Conservation (phyloP, 1,284 basidiomycete genomes). For the Sporisorium iseilematis-ciliati region DNA sequence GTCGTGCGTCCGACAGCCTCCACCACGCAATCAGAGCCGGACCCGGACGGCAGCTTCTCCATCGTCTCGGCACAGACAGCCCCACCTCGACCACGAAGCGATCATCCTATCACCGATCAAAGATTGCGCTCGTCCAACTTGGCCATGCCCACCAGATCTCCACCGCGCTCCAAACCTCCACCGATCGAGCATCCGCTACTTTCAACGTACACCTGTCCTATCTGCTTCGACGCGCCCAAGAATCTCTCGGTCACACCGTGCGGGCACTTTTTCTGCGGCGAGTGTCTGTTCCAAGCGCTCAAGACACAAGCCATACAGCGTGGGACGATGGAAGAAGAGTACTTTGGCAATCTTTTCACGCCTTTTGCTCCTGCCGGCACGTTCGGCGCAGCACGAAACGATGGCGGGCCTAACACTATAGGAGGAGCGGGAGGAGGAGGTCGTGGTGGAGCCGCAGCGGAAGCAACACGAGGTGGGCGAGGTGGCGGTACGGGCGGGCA, state of each 20-base stretch:
- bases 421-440: slow-evolving; percentile 24
- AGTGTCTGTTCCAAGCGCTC: slow-evolving; percentile 61
- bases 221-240: slow-evolving; percentile 62
- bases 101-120: slow-evolving; percentile 42
- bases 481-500: slow-evolving; percentile 6
- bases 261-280: slow-evolving; percentile 66
- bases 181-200: slow-evolving; percentile 53
- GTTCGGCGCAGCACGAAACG: slow-evolving; percentile 11
- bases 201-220: slow-evolving; percentile 60
- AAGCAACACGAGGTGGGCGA: slow-evolving; percentile 17
- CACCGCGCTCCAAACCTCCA: slow-evolving; percentile 44
- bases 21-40: slow-evolving; percentile 9
- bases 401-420: not conserved
- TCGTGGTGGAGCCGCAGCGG: slow-evolving; percentile 14
- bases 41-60: slow-evolving; percentile 27
- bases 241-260: slow-evolving; percentile 57
- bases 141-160: slow-evolving; percentile 39
- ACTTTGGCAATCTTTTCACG: slow-evolving; percentile 31
- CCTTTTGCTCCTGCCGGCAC: slow-evolving; percentile 35
- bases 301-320: slow-evolving; percentile 51
- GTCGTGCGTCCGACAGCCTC: slow-evolving; percentile 24
- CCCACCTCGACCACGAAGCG: slow-evolving; percentile 19
- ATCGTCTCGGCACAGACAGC: slow-evolving; percentile 21
- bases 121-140: slow-evolving; percentile 31
- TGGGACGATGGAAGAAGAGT: slow-evolving; percentile 41